phyloP scores from a whole-genome alignment of 345 rosid species.

The Citrus trifoliata region DNA sequence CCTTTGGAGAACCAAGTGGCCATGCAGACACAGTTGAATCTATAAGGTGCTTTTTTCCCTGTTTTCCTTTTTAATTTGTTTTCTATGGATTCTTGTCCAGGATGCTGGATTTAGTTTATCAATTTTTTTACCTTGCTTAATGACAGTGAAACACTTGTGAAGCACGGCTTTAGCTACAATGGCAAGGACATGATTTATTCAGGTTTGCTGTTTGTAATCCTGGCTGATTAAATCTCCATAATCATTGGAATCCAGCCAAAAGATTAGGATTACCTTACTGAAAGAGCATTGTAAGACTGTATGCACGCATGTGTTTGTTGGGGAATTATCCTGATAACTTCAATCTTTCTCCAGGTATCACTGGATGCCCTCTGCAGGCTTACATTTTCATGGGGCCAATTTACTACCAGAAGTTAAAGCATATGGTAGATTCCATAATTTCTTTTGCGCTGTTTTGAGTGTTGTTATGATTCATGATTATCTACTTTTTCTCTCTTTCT shows the following conservation, averaged over 20 bases:
- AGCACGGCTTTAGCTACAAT: slow-evolving; percentile 76
- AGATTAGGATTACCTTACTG: background rate
- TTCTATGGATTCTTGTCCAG: background rate
- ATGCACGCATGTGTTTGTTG: background rate
- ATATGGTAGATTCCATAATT: slow-evolving; percentile 64
- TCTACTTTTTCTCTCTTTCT: background rate
- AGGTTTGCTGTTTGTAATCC: slow-evolving; percentile 39
- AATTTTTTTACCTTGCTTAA: background rate
- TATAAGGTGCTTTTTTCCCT: slow-evolving; percentile 51
- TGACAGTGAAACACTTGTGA: slow-evolving; percentile 72
- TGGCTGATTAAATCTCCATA: background rate
- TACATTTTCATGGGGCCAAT: slow-evolving; percentile 98
- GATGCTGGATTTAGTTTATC: slow-evolving; percentile 1
- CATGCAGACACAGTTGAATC: slow-evolving; percentile 85
- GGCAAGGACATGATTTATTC: slow-evolving; percentile 94
- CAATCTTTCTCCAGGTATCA: slow-evolving; percentile 56
- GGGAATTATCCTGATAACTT: slow-evolving; percentile 18
- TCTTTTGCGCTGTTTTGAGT: background rate
- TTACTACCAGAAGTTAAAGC: slow-evolving; percentile 96
- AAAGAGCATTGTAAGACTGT: background rate
- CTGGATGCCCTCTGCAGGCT: slow-evolving; percentile 82
- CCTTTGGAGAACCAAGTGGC: slow-evolving; percentile 94
- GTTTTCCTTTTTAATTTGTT: background rate
- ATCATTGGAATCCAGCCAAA: background rate
- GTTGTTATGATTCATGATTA: background rate